Conservation (phyloP, 257 asterid species). For the Echites panduratus region DNA sequence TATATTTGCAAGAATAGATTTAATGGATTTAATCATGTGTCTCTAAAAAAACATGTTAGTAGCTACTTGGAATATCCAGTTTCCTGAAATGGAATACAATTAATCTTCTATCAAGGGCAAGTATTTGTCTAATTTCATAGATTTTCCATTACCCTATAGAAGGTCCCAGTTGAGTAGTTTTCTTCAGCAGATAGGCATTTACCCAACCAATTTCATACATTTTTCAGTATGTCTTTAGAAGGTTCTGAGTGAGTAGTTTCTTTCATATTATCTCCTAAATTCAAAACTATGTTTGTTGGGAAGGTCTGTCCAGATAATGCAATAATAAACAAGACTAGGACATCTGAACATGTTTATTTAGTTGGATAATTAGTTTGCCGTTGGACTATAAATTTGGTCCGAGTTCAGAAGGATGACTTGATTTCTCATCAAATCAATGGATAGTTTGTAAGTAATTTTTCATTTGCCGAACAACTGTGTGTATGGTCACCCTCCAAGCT, state of each 20-base stretch:
- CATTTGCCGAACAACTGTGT: neutral
- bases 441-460: neutral
- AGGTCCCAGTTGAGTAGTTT: too few relatives aligned
- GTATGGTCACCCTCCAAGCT: neutral
- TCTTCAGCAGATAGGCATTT: too few relatives aligned
- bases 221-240: neutral
- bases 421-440: neutral
- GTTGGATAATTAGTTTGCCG: neutral
- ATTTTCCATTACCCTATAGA: neutral
- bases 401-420: neutral
- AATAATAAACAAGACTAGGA: neutral
- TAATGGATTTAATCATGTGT: neutral
- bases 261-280: neutral
- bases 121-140: neutral
- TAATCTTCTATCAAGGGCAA: neutral
- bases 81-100: neutral
- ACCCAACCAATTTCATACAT: too few relatives aligned
- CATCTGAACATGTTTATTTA: neutral
- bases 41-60: neutral
- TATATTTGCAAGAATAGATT: neutral
- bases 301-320: neutral
- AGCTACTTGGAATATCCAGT: neutral
- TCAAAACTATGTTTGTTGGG: neutral
- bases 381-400: neutral
- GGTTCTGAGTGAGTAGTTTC: too few relatives aligned